phyloP scores from a whole-genome alignment of 108 stramenopile genomes.

The Schizochytrium sp. region DNA sequence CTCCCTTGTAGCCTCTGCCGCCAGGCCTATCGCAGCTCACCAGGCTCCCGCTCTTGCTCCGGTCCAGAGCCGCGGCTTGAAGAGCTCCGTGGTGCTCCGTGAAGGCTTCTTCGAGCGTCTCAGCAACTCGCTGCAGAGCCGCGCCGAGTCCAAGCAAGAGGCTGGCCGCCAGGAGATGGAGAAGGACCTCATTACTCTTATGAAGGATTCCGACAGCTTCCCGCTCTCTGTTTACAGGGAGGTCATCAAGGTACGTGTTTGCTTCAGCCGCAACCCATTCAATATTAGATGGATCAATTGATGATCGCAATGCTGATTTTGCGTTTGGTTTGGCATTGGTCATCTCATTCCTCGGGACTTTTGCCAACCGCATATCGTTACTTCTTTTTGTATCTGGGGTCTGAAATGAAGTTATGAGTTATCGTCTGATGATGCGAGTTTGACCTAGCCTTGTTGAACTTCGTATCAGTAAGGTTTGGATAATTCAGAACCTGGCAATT shows the following conservation, averaged over 20 bases:
- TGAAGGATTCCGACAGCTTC: neutral
- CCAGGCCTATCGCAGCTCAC: neutral
- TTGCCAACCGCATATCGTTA: no score
- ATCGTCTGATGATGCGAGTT: no score
- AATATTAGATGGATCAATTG: neutral
- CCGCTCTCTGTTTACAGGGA: neutral
- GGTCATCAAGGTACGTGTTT: neutral
- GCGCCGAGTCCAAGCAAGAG: constrained; percentile 3
- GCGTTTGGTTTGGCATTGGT: neutral
- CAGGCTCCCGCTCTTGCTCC: neutral
- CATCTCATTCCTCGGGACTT: no score
- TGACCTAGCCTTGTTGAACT: no score
- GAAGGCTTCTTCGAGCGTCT: constrained; percentile 10
- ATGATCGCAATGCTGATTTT: neutral
- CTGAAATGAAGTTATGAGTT: no score
- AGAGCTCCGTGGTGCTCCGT: neutral
- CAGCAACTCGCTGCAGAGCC: constrained; percentile 3
- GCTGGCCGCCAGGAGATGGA: neutral
- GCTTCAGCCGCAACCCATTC: neutral
- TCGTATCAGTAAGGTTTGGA: no score
- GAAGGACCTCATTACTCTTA: neutral
- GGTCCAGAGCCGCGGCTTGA: constrained; percentile 22
- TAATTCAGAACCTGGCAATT: no score
- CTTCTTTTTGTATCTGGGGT: no score
- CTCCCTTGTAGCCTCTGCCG: neutral